Evolutionary conservation across 805 yeast species (phyloP), one percentile per base, ranked within the genome.

Genomic region (Isabelozyma pseudorhagii): DNA sequence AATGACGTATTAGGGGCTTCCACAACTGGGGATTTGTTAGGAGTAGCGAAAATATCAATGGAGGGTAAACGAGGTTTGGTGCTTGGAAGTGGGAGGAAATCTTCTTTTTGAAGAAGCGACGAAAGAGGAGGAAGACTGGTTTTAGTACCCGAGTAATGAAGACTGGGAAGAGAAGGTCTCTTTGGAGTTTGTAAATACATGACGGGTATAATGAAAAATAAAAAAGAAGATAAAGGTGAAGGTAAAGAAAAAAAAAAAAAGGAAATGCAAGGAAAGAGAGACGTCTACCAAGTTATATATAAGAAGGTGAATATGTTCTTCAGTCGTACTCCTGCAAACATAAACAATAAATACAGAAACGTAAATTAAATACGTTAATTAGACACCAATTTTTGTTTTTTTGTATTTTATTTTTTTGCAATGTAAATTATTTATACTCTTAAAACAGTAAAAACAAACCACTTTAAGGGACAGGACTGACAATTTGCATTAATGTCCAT

Each of bases 101-200:
- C 36, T 6, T 44, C 40, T 14, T 43, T 42, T 17, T 40, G 42
- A 34, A 38, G 27, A n/a, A 39, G 14, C 15, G 17, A 40, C n/a
- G 74, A 66, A 50, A 74, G 66, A 18, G 79, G 79, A 18, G 78
- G 79, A 48, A 74, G 67, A 46, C 59, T 58, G 40, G 70, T 63
- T 52, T 59, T 66, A 45, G 48, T 56, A 50, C 44, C 55, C 4
- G 45, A 27, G 28, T 41, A 41, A 27, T 59, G 44, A 14, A 59
- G 60, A 25, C 64, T 52, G 40, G 67, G 63, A 44, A 58, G 54
- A 48, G 49, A 49, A 34, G 71, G 62, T 58, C 68, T 69, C 56
- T 71, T 66, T 45, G 77, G 72, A 28, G 74, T 68, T 49, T 61
- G 69, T 44, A 64, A 51, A 44, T 55, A 62, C 66, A 64, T 64